These are phyloP conservation scores for Mycena maculata DNA, from an alignment of 768 basidiomycete genomes.

Conservation along the genomic window DNA sequence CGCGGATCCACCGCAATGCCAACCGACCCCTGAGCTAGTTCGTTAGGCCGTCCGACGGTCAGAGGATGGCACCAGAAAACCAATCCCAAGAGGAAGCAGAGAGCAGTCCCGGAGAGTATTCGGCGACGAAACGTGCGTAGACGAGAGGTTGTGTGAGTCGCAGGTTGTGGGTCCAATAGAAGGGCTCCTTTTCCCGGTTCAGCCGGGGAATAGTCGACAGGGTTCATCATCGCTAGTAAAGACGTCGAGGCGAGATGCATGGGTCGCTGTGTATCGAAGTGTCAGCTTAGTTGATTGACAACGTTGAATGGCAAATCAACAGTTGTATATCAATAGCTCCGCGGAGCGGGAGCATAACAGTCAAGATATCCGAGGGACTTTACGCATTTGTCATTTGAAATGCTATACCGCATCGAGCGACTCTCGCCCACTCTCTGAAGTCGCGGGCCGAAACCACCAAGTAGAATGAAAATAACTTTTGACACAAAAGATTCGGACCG, in stretches of 20 bases:
- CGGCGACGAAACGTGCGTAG: constrained; percentile 1
- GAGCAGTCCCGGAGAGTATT: background rate
- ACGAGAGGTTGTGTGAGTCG: background rate
- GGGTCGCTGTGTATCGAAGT: background rate
- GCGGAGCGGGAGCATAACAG: no score
- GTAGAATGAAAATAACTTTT: constrained; percentile 70
- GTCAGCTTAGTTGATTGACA: no score
- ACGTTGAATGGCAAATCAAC: no score
- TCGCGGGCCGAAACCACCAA: constrained; percentile 73
- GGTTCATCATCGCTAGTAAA: background rate
- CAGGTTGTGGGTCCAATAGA: background rate
- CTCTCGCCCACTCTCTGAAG: constrained; percentile 54
- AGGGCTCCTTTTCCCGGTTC: background rate
- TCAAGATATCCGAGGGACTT: no score
- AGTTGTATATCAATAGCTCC: no score
- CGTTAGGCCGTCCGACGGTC: background rate
- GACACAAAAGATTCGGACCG: no score
- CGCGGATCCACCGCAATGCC: constrained; percentile 15
- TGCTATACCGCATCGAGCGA: no score
- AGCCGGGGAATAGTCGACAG: background rate
- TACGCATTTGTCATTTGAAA: no score
- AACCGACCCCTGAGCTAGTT: background rate
- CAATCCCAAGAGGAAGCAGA: background rate
- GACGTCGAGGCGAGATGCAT: background rate
- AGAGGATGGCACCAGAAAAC: background rate